A percentile compares a stretch with the other conserved stretches of the same genome.
These are phyloP conservation scores for Cutaneotrichosporon sp. DNA, from an alignment of 1,284 basidiomycete genomes.

Conservation along the genomic window DNA sequence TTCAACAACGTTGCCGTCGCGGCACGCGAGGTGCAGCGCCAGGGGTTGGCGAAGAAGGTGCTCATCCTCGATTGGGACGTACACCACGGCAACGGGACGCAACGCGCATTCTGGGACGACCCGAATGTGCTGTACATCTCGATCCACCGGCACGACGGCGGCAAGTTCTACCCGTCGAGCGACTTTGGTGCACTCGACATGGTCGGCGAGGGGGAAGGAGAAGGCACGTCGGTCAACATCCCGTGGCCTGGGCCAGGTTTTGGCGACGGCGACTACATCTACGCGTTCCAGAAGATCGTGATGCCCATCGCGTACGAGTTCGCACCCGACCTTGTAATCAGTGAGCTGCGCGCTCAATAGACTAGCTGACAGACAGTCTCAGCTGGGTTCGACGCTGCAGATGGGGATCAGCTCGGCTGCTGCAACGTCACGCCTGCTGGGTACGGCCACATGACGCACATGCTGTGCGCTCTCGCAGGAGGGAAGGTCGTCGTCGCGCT, in stretches of 20 bases:
- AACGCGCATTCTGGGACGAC: constrained; percentile 90
- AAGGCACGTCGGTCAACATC: constrained; percentile 91
- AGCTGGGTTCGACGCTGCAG: constrained; percentile 95
- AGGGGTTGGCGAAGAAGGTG: constrained; percentile 70
- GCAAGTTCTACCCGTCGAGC: constrained; percentile 87
- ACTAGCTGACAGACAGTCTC: constrained; percentile 64
- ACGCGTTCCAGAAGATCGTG: constrained; percentile 91
- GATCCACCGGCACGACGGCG: constrained; percentile 89
- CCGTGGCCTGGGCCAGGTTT: constrained; percentile 90
- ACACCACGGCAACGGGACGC: constrained; percentile 98
- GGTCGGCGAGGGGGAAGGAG: constrained; percentile 76
- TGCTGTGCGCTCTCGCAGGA: constrained; percentile 83
- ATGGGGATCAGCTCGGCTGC: constrained; percentile 85
- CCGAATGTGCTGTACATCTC: constrained; percentile 92
- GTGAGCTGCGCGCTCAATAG: constrained; percentile 57
- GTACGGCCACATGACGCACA: constrained; percentile 98
- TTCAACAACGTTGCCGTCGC: constrained; percentile 98
- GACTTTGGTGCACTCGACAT: constrained; percentile 82
- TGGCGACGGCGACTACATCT: constrained; percentile 92
- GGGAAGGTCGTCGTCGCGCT: constrained; percentile 89
- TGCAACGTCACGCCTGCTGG: constrained; percentile 90
- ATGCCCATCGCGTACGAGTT: constrained; percentile 99
- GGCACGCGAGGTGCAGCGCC: constrained; percentile 70
- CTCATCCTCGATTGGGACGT: constrained; percentile 98
- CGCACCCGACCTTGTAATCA: constrained; percentile 90